Evolutionary conservation across 441 rosid genomes (phyloP), one percentile per base, ranked within the genome.

Genomic region (Populus hybrid): DNA sequence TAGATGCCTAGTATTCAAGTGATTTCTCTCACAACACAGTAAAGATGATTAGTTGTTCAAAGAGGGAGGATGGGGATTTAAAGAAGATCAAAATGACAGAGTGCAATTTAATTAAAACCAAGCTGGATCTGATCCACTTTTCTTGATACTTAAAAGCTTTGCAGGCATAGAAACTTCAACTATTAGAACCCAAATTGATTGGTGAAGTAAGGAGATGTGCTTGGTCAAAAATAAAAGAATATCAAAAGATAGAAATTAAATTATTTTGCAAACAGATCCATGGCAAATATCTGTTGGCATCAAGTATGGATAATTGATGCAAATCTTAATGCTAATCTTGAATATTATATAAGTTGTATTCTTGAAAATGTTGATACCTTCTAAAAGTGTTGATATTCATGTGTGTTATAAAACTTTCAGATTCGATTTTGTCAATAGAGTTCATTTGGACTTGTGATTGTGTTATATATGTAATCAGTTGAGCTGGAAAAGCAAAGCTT

Each of bases 401-500:
- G 66, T 75, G 59, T 53, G 7, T 20, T 20, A 6, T 26, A 23
- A 38, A 14, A 65, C 24, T 65, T 29, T 21, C 50, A 40, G 45
- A 18, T 23, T 59, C 21, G 38, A 42, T 26, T 72, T 68, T 21
- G 36, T 74, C 31, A 16, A 18, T 24, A 59, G 33, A 21, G 26
- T 72, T 77, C 26, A 80, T 63, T 35, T n/a, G 76, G 36, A 73
- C 67, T 79, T 77, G 66, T 80, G 74, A 72, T 85, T 29, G 33
- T 75, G 67, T 28, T 36, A 38, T 68, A 83, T n/a, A 12, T 84
- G 74, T 71, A 50, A 72, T 75, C 94, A 95, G 99, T 91, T 90
- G 98, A 94, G 87, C 89, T 94, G 74, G 97, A 90, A 74, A 92
- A 90, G 86, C 97, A 85, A 84, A 89, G 91, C 83, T 87, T 76